phyloP scores from a whole-genome alignment of 345 rosid species.

The Psidium friedrichsthalianum region DNA sequence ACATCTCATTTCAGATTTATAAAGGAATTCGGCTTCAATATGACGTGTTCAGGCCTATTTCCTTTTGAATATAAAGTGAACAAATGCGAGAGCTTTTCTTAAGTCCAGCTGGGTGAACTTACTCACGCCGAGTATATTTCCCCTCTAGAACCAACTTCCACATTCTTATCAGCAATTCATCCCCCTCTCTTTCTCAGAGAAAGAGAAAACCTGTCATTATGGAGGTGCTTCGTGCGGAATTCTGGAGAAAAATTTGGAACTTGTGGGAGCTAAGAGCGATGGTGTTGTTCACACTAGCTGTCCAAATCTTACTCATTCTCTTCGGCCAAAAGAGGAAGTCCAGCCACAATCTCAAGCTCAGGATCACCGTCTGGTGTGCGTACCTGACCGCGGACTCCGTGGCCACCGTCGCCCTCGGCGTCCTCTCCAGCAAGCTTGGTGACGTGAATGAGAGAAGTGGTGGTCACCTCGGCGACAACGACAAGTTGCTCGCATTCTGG shows the following conservation, averaged over 20 bases:
- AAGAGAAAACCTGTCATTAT: too few species aligned
- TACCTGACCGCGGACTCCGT: not conserved
- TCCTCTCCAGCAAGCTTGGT: not conserved
- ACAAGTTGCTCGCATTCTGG: slow-evolving; percentile 12
- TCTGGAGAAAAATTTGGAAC: not conserved
- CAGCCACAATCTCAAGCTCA: not conserved
- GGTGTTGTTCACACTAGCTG: not conserved
- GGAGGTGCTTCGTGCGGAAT: too few species aligned
- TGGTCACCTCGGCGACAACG: not conserved
- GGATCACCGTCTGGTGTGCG: not conserved
- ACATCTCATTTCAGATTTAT: not conserved
- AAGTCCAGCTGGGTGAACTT: not conserved
- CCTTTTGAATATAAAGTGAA: too few species aligned
- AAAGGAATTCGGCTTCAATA: not conserved
- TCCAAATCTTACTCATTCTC: not conserved
- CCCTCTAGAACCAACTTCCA: too few species aligned
- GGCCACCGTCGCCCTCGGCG: not conserved
- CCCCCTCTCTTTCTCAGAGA: too few species aligned
- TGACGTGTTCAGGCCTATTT: not conserved
- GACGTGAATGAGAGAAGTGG: not conserved
- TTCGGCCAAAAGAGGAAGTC: not conserved
- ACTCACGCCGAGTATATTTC: too few species aligned
- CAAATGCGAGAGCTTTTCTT: too few species aligned
- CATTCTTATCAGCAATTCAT: too few species aligned
- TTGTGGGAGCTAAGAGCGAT: not conserved